Conservation (phyloP, 148 eudicot species). For the Camellia granthamiana region DNA sequence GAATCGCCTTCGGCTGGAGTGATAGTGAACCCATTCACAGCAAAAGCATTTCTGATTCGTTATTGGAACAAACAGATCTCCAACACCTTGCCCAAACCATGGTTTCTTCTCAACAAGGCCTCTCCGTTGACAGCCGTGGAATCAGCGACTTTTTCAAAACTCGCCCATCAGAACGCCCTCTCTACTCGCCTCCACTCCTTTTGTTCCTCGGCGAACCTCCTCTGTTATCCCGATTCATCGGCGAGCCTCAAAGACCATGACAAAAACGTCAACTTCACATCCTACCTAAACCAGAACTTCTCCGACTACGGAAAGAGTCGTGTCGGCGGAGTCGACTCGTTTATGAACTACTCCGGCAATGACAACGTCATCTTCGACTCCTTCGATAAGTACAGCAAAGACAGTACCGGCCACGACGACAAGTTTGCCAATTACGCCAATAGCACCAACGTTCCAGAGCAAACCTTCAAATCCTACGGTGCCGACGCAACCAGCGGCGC, state of each 20-base stretch:
- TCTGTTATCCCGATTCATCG: slow-evolving; percentile 41
- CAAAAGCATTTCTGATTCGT: slow-evolving; percentile 38
- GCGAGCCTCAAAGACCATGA: slow-evolving; percentile 24
- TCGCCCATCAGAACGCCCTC: slow-evolving; percentile 37
- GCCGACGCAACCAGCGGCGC: slow-evolving; percentile 45
- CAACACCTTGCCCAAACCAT: slow-evolving; percentile 40
- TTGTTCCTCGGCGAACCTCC: slow-evolving; percentile 37
- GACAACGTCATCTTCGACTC: slow-evolving; percentile 33
- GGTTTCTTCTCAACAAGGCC: slow-evolving; percentile 37
- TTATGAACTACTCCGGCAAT: slow-evolving; percentile 35
- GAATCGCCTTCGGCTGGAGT: slow-evolving; percentile 12
- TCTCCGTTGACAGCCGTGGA: slow-evolving; percentile 46
- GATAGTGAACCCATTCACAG: slow-evolving; percentile 38
- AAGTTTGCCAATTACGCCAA: slow-evolving; percentile 37
- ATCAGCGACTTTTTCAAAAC: slow-evolving; percentile 36
- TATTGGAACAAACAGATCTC: slow-evolving; percentile 60
- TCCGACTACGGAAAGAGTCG: slow-evolving; percentile 44
- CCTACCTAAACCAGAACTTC: slow-evolving; percentile 39
- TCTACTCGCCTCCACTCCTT: slow-evolving; percentile 33
- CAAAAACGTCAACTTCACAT: slow-evolving; percentile 20
- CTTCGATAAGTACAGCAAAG: slow-evolving; percentile 52
- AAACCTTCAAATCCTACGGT: slow-evolving; percentile 50
- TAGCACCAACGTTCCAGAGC: slow-evolving; percentile 35
- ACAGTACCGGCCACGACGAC: slow-evolving; percentile 44
- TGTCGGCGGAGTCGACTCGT: slow-evolving; percentile 40